These are phyloP conservation scores for Chondrostereum purpureum DNA, from an alignment of 1,284 basidiomycete genomes.

Conservation along the genomic window DNA sequence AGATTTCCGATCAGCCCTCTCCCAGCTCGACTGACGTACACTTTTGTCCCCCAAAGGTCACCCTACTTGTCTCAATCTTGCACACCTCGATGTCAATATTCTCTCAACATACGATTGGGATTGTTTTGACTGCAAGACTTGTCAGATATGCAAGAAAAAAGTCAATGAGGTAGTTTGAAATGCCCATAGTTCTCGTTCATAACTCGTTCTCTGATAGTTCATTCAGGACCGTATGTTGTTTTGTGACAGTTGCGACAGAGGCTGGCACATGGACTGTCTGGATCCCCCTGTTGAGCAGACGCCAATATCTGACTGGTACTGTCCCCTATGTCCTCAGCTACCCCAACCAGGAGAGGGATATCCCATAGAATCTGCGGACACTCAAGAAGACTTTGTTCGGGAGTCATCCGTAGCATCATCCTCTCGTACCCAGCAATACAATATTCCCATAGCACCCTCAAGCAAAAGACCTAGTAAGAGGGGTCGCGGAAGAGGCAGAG, in stretches of 20 bases:
- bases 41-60: constrained; percentile 47
- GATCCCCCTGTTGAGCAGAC: constrained; percentile 63
- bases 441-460: not conserved
- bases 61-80: constrained; percentile 67
- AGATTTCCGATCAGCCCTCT: constrained; percentile 4
- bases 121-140: constrained; percentile 91
- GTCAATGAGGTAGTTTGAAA: constrained; percentile 86
- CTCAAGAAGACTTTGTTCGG: constrained; percentile 13
- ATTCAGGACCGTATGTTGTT: constrained; percentile 79
- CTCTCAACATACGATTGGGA: constrained; percentile 77
- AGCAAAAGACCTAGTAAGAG: not conserved
- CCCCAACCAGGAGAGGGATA: constrained; percentile 5
- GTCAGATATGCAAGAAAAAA: constrained; percentile 82
- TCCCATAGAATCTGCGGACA: constrained; percentile 5
- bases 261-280: constrained; percentile 91
- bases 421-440: constrained; percentile 30
- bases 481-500: constrained; percentile 7
- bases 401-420: constrained; percentile 46
- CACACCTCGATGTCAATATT: constrained; percentile 40
- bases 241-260: constrained; percentile 93
- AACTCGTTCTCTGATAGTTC: constrained; percentile 5
- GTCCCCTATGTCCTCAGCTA: constrained; percentile 46
- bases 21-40: constrained; percentile 5
- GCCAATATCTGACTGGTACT: constrained; percentile 75
- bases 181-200: constrained; percentile 10